phyloP scores from a whole-genome alignment of 106 monocot genomes.

The Phalaenopsis equestris region DNA sequence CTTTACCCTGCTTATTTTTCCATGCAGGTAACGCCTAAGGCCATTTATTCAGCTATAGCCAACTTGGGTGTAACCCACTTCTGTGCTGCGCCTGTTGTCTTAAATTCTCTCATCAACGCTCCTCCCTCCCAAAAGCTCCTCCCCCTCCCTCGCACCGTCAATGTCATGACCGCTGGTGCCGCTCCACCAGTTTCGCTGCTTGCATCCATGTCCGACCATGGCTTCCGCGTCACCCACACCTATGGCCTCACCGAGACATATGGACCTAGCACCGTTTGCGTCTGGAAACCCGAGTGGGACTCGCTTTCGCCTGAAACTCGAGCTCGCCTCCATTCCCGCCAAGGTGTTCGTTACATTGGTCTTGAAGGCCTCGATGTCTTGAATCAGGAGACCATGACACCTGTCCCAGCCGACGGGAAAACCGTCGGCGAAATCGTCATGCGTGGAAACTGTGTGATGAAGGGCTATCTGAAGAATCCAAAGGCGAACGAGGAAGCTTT shows the following conservation, averaged over 20 bases:
- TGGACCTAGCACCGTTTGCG: slow-evolving; percentile 54
- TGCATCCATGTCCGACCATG: slow-evolving; percentile 43
- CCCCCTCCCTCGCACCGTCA: slow-evolving; percentile 46
- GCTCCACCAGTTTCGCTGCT: slow-evolving; percentile 63
- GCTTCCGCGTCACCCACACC: slow-evolving; percentile 69
- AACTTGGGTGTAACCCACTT: slow-evolving; percentile 62
- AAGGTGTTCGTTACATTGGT: slow-evolving; percentile 51
- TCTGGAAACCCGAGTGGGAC: slow-evolving; percentile 72
- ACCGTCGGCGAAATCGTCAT: slow-evolving; percentile 67
- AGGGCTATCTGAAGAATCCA: slow-evolving; percentile 67
- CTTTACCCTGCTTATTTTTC: not conserved
- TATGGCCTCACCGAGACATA: slow-evolving; percentile 74
- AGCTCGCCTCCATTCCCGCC: slow-evolving; percentile 52
- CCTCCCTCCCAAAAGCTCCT: slow-evolving; percentile 38
- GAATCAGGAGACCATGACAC: slow-evolving; percentile 37
- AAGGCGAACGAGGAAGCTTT: slow-evolving; percentile 57
- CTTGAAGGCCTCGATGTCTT: slow-evolving; percentile 59
- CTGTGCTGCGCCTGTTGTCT: slow-evolving; percentile 61
- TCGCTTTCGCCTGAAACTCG: slow-evolving; percentile 25
- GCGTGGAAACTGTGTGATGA: slow-evolving; percentile 66
- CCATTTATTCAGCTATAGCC: slow-evolving; percentile 61
- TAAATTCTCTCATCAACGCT: slow-evolving; percentile 50
- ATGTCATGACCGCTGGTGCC: slow-evolving; percentile 64
- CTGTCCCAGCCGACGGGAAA: slow-evolving; percentile 49
- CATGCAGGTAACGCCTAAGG: slow-evolving; percentile 52